phyloP scores from a whole-genome alignment of 805 yeast species.

The Trichomonascus vanleenenianus region DNA sequence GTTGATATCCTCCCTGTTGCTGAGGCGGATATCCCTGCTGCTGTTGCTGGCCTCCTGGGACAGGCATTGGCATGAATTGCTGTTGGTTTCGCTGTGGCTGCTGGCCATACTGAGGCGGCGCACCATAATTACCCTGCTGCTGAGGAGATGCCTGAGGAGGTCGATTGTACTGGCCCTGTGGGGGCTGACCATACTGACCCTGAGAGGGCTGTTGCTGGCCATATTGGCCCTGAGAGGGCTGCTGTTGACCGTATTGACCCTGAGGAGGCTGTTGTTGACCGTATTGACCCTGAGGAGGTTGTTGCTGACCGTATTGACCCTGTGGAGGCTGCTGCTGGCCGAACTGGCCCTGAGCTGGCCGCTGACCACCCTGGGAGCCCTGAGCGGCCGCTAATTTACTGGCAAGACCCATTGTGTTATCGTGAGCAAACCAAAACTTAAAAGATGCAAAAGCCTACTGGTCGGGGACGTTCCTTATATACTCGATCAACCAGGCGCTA shows the following conservation, averaged over 20 bases:
- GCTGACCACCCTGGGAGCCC: constrained; percentile 11
- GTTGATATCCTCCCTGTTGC: constrained; percentile 1
- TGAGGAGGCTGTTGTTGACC: constrained; percentile 6
- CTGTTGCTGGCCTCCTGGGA: neutral
- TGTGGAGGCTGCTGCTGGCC: constrained; percentile 8
- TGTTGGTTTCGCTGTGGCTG: constrained; percentile 4
- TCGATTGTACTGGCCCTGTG: constrained; percentile 7
- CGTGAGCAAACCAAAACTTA: no score
- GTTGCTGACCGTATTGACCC: constrained; percentile 2
- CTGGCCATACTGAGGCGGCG: constrained; percentile 8
- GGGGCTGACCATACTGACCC: constrained; percentile 8
- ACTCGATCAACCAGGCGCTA: no score
- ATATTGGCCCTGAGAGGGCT: constrained; percentile 5
- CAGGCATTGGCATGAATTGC: neutral
- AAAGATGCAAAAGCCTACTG: no score
- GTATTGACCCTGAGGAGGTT: constrained; percentile 6
- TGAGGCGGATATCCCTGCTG: constrained; percentile 6
- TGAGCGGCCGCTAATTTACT: constrained; percentile 22
- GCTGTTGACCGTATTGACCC: constrained; percentile 7
- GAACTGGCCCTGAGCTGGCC: constrained; percentile 6
- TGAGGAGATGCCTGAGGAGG: constrained; percentile 8
- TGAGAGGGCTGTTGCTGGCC: constrained; percentile 9
- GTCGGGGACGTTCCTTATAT: no score
- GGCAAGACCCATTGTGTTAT: constrained; percentile 23
- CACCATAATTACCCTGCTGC: constrained; percentile 1